Evolutionary conservation across 1,139 yeast species (phyloP), one percentile per base, ranked within the genome.

Genomic region (Tardiomyces blankii): DNA sequence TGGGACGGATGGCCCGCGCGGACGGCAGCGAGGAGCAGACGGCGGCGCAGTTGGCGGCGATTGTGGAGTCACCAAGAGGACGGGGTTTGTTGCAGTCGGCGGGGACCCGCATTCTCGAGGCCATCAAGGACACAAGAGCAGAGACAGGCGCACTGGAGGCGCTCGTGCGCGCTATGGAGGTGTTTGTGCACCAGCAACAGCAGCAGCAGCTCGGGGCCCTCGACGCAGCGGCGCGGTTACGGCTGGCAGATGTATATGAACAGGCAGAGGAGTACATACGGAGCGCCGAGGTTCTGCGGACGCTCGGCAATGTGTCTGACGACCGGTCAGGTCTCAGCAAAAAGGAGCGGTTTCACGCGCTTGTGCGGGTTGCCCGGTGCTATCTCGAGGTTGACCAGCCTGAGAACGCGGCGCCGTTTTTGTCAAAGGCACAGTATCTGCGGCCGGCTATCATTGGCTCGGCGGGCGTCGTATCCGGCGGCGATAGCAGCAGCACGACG

Each of bases 381-480:
- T 52, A 61, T 41, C 48, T 64, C 39, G 66, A 64, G 41, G 54
- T 56, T n/a, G 63, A 54, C 30, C 65, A 62, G 45, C 51, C 61
- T n/a, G 60, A 61, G 30, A 50, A 51, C 12, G 67, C 68, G 1
- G 64, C 60, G 41, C 54, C 56, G 12, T 54, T 56, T 25, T 54
- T 64, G 40, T 56, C 56, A 44, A 56, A 59, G 42, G 64, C 67
- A 2, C 58, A 61, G 35, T 46, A 57, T 40, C 48, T 61, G 28
- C 51, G 63, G 19, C 51, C 51, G 21, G 28, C 47, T n/a, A 18
- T 48, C 43, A 44, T 46, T 16, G 48, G n/a, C n/a, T 44, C 46
- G 3, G 52, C 58, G 3, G 47, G 51, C 8, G 49, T 49, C 18
- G 49, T 48, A 28, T 39, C 39, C 25, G 25, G 25, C 25, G 25